Evolutionary conservation across 768 basidiomycete species (phyloP), one percentile per base, ranked within the genome.

Genomic region (Scleroderma citrinum): DNA sequence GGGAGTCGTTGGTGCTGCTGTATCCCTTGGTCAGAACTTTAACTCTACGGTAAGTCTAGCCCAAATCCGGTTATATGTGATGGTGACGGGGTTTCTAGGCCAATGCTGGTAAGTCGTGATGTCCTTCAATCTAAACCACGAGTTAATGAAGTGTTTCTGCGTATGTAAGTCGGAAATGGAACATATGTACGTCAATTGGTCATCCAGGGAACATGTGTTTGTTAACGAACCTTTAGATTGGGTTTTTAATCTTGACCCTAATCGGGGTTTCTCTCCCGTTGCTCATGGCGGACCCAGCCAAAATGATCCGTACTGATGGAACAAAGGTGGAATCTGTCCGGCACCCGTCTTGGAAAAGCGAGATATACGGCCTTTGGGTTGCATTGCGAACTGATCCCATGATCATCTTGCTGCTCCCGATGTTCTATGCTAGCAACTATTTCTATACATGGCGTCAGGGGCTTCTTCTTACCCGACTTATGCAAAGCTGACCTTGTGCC

Each of bases 391-490:
- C 77, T 12, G 89, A 92, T 58, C 86, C 85, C 0, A 71, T 75
- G 67, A 80, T 92, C 56, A 51, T 90, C 14, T 68, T 88, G 4
- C 75, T 91, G 17, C 87, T 92, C 71, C 90, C 89, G 12, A 86
- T 91, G 83, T 90, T 91, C 67, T 80, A 89, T 47, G 80, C 85
- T 7, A 85, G 82, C 36, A 90, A 90, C 63, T 90, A 85, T 78
- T 89, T 89, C 68, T 89, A 89, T 60, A 83, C 87, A 2, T 90
- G 85, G 85, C 87, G 85, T 87, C 52, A 60, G 82, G 65, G 20
- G 26, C 16, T 19, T 19, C 24, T 32, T 7, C 29, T 36, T 4
- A 21, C 23, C 20, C 17, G 2, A 38, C 16, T 23, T 16, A 30
- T 21, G 36, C 44, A 10, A 12, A 51, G 23, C 38, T 53, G 38